Percentiles rank a stretch among this genome's conserved stretches.
These are phyloP conservation scores for Aspergillus taichungensis DNA, from an alignment of 495 filamentous ascomycete species.

Conservation along the genomic window DNA sequence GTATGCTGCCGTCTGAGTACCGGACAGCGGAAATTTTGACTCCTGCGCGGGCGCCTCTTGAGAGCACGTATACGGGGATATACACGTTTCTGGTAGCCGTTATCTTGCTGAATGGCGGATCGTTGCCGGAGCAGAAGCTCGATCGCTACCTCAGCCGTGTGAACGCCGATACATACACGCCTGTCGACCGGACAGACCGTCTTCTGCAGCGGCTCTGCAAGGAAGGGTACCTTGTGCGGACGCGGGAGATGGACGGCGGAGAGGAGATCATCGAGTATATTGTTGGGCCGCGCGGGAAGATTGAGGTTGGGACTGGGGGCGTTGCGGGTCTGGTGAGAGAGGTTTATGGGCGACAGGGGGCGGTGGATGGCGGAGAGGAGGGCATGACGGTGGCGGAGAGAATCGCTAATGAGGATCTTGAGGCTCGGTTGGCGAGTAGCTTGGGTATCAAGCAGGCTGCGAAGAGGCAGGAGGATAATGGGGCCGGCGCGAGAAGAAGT, in stretches of 20 bases:
- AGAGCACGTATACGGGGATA: constrained; percentile 70
- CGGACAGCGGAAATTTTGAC: constrained; percentile 55
- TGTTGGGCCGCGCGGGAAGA: constrained; percentile 74
- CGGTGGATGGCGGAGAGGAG: constrained; percentile 17
- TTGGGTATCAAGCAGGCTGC: constrained; percentile 15
- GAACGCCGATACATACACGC: constrained; percentile 68
- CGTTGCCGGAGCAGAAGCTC: constrained; percentile 63
- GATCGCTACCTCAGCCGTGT: constrained; percentile 63
- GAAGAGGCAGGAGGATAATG: constrained; percentile 6
- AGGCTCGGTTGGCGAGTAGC: constrained; percentile 23
- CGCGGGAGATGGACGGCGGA: constrained; percentile 57
- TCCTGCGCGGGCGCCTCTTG: constrained; percentile 60
- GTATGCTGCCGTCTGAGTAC: constrained; percentile 55
- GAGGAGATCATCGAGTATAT: constrained; percentile 70
- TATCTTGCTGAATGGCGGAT: constrained; percentile 62
- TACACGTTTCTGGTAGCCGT: constrained; percentile 72
- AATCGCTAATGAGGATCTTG: constrained; percentile 21
- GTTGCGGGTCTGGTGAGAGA: constrained; percentile 60
- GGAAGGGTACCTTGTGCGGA: constrained; percentile 73
- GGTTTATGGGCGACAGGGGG: constrained; percentile 42
- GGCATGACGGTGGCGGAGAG: constrained; percentile 39
- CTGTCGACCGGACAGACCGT: constrained; percentile 66
- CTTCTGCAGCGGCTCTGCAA: constrained; percentile 64
- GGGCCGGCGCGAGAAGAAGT: constrained; percentile 9
- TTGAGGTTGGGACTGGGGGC: constrained; percentile 69